Evolutionary conservation across 148 eudicot species (phyloP).

Genomic region (Simmondsia chinensis): DNA sequence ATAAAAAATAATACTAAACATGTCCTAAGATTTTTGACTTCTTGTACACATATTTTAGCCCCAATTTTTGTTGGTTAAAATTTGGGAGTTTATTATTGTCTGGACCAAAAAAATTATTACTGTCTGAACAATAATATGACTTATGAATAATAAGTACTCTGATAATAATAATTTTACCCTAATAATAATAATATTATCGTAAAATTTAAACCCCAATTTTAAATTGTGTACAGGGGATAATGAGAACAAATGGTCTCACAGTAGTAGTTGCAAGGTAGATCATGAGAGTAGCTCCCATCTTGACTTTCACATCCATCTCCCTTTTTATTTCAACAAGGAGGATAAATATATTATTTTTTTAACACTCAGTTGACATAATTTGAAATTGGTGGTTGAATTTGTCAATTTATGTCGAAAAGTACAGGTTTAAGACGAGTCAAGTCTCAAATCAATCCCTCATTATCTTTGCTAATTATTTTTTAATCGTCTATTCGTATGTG

Average conservation of each 20-base stretch:
- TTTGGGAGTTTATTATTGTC: too few relatives aligned
- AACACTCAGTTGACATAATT: slow-evolving; percentile 13
- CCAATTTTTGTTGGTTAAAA: too few relatives aligned
- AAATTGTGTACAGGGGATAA: too few relatives aligned
- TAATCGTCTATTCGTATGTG: background rate
- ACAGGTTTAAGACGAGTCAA: slow-evolving; percentile 10
- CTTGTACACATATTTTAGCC: too few relatives aligned
- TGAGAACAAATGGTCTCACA: slow-evolving; percentile 5
- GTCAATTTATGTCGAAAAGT: slow-evolving; percentile 19
- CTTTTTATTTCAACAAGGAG: background rate
- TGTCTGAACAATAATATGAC: too few relatives aligned
- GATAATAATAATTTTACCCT: too few relatives aligned
- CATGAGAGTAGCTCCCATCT: slow-evolving; percentile 8
- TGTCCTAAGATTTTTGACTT: too few relatives aligned
- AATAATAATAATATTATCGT: too few relatives aligned
- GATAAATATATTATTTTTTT: background rate
- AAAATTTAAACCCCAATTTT: too few relatives aligned
- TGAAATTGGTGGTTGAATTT: slow-evolving; percentile 13
- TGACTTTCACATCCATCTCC: slow-evolving; percentile 13
- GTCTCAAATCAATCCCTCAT: slow-evolving; percentile 14
- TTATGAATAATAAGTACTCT: too few relatives aligned
- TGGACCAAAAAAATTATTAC: too few relatives aligned
- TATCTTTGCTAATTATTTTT: background rate
- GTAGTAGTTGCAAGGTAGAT: slow-evolving; percentile 13
- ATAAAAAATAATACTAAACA: too few relatives aligned